Conservation (phyloP, 2,329 filamentous ascomycete genomes). For the Verticillium nonalfalfae region DNA sequence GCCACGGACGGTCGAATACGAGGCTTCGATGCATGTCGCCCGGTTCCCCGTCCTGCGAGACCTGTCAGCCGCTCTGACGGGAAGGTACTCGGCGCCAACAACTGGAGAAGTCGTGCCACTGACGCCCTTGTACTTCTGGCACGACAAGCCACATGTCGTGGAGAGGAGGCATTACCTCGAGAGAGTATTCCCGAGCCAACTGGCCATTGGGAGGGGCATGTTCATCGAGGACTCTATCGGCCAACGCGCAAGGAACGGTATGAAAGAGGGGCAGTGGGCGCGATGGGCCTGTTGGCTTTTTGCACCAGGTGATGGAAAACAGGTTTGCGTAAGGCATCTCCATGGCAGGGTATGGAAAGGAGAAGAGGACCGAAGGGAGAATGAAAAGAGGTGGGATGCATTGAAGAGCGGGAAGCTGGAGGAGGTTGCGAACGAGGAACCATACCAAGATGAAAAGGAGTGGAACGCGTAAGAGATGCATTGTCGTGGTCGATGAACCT, state of each 20-base stretch:
- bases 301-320: conserved; percentile 38
- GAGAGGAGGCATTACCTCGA: conserved; percentile 41
- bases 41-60: conserved; percentile 32
- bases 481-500: too few species aligned
- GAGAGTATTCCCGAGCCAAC: conserved; percentile 40
- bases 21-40: conserved; percentile 36
- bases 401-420: not conserved
- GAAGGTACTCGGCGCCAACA: not conserved
- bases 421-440: not conserved
- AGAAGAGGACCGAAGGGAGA: conserved; percentile 16
- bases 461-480: not conserved
- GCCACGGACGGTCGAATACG: conserved; percentile 44
- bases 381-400: not conserved
- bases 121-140: conserved; percentile 53
- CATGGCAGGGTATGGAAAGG: conserved; percentile 46
- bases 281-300: conserved; percentile 52
- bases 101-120: conserved; percentile 29
- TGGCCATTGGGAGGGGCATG: conserved; percentile 43
- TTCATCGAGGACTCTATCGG: conserved; percentile 53
- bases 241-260: conserved; percentile 46
- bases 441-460: not conserved
- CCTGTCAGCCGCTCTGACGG: conserved; percentile 28
- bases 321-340: conserved; percentile 41
- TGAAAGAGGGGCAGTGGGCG: conserved; percentile 45
- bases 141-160: conserved; percentile 50